Evolutionary conservation across 345 rosid genomes (phyloP).

Genomic region (Cochlearia excelsa): DNA sequence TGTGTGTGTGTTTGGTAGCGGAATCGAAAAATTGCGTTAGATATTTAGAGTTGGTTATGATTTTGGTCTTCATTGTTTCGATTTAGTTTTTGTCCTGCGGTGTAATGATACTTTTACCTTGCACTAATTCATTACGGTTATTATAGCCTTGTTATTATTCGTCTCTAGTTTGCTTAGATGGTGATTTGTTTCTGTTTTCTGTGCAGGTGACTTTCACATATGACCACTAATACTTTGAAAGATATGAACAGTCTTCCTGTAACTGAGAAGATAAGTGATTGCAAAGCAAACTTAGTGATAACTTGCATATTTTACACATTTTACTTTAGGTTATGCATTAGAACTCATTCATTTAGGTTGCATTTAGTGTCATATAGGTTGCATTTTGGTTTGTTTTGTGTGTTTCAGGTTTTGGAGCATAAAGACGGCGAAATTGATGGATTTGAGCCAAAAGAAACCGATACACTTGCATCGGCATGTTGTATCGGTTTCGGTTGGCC

Average conservation of each 20-base stretch:
- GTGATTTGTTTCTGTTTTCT: slow-evolving; percentile 8
- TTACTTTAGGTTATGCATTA: no score
- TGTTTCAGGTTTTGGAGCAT: no score
- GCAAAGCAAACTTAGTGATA: slow-evolving; percentile 51
- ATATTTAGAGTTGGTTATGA: neutral
- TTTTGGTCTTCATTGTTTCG: slow-evolving; percentile 9
- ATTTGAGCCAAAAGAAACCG: no score
- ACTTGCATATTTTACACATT: no score
- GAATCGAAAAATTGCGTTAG: neutral
- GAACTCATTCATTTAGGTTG: no score
- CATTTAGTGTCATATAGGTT: no score
- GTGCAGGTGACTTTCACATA: slow-evolving; percentile 33
- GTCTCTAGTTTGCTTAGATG: neutral
- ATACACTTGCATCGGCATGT: no score
- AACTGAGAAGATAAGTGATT: slow-evolving; percentile 56
- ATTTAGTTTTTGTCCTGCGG: neutral
- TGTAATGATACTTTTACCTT: neutral
- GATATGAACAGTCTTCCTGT: slow-evolving; percentile 58
- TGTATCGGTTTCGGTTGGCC: no score
- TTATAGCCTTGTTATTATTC: neutral
- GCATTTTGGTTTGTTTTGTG: no score
- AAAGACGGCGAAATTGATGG: no score
- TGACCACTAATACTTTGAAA: slow-evolving; percentile 67
- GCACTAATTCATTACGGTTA: neutral
- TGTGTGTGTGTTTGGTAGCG: neutral